phyloP scores from a whole-genome alignment of 306 rosid genomes.

The Luffa acutangula region DNA sequence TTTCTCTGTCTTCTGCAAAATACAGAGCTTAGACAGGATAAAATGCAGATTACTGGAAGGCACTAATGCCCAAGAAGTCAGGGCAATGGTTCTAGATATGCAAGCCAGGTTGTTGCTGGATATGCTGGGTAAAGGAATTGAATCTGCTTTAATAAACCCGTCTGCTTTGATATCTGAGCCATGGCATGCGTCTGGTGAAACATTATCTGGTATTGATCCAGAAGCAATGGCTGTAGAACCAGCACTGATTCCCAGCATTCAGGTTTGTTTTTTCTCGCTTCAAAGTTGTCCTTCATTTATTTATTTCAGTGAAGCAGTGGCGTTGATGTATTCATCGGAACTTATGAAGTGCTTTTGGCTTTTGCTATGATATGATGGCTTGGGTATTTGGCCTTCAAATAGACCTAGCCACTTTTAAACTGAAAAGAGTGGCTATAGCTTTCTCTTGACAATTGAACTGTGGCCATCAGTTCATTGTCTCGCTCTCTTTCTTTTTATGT shows the following conservation, averaged over 20 bases:
- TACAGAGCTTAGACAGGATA: conserved; percentile 98
- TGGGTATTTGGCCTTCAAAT: not conserved
- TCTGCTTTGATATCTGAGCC: conserved; percentile 83
- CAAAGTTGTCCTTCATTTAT: not conserved
- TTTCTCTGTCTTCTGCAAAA: conserved; percentile 6
- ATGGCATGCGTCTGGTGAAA: conserved; percentile 73
- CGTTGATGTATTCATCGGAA: not conserved
- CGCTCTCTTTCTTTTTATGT: not conserved
- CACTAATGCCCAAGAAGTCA: conserved; percentile 92
- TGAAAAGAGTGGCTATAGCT: not conserved
- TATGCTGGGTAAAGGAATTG: conserved; percentile 98
- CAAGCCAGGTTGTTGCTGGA: conserved; percentile 97
- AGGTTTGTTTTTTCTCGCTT: conserved; percentile 36
- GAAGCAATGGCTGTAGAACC: conserved; percentile 96
- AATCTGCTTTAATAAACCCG: conserved; percentile 81
- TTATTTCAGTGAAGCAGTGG: not conserved
- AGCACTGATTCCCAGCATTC: conserved; percentile 62
- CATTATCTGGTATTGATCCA: conserved; percentile 65
- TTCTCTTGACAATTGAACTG: not conserved
- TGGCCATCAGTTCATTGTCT: not conserved
- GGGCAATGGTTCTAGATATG: conserved; percentile 99
- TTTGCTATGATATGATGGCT: not conserved
- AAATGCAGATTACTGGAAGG: conserved; percentile 96
- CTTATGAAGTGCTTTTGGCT: not conserved
- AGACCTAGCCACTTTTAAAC: not conserved